Percentiles rank a stretch among this genome's conserved stretches.
phyloP scores from a whole-genome alignment of 2,329 filamentous ascomycete species.

The Penicillium sclerotiorum region DNA sequence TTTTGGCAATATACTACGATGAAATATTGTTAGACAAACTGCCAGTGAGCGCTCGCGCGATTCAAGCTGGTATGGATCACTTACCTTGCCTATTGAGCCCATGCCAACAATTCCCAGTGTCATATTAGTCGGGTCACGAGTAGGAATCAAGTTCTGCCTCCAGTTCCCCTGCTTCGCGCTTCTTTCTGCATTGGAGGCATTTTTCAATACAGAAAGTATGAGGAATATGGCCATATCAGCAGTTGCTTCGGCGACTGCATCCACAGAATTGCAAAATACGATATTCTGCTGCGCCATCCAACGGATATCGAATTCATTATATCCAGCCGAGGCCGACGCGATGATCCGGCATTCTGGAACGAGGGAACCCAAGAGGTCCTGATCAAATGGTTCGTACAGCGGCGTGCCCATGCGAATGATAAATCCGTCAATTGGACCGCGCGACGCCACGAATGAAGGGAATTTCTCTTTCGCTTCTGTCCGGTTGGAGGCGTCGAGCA shows the following conservation, averaged over 20 bases:
- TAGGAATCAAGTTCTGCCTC: conserved; percentile 38
- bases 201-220: conserved; percentile 49
- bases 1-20: conserved; percentile 39
- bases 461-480: conserved; percentile 40
- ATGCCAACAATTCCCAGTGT: conserved; percentile 54
- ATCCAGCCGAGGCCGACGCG: conserved; percentile 52
- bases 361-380: conserved; percentile 46
- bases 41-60: background rate
- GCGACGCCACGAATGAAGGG: conserved; percentile 36
- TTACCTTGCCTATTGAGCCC: conserved; percentile 51
- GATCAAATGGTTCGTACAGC: conserved; percentile 54
- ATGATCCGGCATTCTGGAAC: conserved; percentile 51
- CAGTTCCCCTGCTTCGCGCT: conserved; percentile 42
- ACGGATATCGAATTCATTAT: conserved; percentile 51
- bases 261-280: conserved; percentile 58
- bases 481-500: conserved; percentile 43
- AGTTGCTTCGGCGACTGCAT: conserved; percentile 58
- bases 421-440: conserved; percentile 52
- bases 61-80: background rate
- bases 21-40: background rate
- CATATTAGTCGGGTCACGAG: conserved; percentile 48
- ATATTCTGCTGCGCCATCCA: conserved; percentile 49
- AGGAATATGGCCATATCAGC: conserved; percentile 56
- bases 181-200: conserved; percentile 47
- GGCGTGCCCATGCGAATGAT: conserved; percentile 55